Base-by-base conservation (phyloP, 2,329 filamentous ascomycete genomes). In the Nemania sp. region DNA sequence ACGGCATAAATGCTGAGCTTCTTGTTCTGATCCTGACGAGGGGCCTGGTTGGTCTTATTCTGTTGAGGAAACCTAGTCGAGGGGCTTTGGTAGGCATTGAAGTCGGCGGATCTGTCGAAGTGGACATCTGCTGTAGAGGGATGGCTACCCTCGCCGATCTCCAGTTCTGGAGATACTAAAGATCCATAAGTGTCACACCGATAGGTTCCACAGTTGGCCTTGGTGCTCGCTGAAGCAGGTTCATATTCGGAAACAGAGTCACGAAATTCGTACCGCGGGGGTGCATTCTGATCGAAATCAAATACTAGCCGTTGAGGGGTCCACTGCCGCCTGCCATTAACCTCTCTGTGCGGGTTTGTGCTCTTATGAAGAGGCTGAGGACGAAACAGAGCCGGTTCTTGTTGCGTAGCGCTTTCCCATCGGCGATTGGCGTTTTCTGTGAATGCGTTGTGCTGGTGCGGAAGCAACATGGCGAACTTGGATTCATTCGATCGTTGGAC, bases 221-320 rank as follows among this genome's bases (percentile, higher is more conserved):
- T 49, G 9, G 59, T 62, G n/a, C 55, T 66, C 2, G 59, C 61
- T 39, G 29, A 43, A 5, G 64, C 59, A 35, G 45, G 51, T 17
- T 62, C 51, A 29, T 69, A 71, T 9, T 70, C 67, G 0, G 70
- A 72, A 13, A 58, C 25, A 10, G 72, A 73, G 45, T 74, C 72
- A 1, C 72, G 68, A 37, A 74, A 74, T 0, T 69, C 68, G 42
- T 71, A 73, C 15, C 67, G 68, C 1, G 68, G 66, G 10, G 63
- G 65, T 6, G 57, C 62, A n/a, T 63, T 65, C 5, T 61, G 35
- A 7, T 64, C 62, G 18, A 65, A 39, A 12, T 66, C 60, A 47
- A 58, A 65, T 6, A 42, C 32, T 10, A 73, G 66, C 17, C 67
- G 65, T 1, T 50, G 64, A 6, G 57, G 53, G 4, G 20, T 18